Evolutionary conservation across 2,329 filamentous ascomycete species (phyloP).

Genomic region (Pseudophaeomoniella oleicola): DNA sequence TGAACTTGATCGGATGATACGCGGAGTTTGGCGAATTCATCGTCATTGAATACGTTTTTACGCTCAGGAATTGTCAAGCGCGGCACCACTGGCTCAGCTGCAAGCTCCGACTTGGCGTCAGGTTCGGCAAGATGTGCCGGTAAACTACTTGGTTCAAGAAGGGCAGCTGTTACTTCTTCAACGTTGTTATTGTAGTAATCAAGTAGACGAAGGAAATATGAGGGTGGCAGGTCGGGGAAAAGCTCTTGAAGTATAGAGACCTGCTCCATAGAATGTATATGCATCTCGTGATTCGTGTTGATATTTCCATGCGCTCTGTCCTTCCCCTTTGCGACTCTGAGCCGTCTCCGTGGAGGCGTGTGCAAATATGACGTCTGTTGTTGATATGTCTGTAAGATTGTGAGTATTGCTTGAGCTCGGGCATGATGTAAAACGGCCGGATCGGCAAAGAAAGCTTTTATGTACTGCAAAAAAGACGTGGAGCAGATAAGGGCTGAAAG

Average conservation of each 20-base stretch:
- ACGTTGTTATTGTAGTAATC: slow-evolving; percentile 65
- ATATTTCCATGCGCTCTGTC: slow-evolving; percentile 14
- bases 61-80: slow-evolving; percentile 33
- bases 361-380: slow-evolving; percentile 22
- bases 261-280: slow-evolving; percentile 69
- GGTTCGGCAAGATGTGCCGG: slow-evolving; percentile 50
- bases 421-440: slow-evolving; percentile 2
- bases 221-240: slow-evolving; percentile 74
- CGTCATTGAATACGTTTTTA: slow-evolving; percentile 65
- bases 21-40: slow-evolving; percentile 60
- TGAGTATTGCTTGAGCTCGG: slow-evolving; percentile 17
- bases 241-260: slow-evolving; percentile 87
- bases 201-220: slow-evolving; percentile 64
- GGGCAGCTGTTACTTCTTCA: slow-evolving; percentile 65
- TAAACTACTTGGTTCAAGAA: slow-evolving; percentile 59
- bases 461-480: slow-evolving; percentile 51
- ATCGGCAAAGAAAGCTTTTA: slow-evolving; percentile 19
- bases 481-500: slow-evolving; percentile 67
- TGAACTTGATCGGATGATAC: slow-evolving; percentile 56
- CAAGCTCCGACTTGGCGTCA: slow-evolving; percentile 50
- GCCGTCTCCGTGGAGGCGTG: slow-evolving; percentile 25
- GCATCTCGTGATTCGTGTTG: slow-evolving; percentile 35
- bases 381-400: slow-evolving; percentile 20
- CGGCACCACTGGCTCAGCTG: slow-evolving; percentile 4
- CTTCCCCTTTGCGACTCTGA: slow-evolving; percentile 25